Base-by-base conservation (phyloP, 2,329 filamentous ascomycete genomes). In the Juglanconis juglandina region DNA sequence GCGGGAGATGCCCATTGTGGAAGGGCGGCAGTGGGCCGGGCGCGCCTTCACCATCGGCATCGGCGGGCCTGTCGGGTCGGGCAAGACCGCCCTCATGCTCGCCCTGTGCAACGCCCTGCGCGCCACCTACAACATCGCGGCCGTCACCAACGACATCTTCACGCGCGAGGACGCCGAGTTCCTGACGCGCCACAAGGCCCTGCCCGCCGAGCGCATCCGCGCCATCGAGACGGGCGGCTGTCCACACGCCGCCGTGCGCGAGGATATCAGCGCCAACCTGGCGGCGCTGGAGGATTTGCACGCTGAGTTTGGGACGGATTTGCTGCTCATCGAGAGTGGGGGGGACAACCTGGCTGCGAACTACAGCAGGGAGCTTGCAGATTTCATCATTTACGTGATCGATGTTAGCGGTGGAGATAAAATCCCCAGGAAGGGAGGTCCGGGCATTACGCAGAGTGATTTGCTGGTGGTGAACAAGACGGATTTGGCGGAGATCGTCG, bases 121-220 rank as follows among this genome's bases (percentile, higher is more conserved):
- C 63, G 81, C 87, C 54, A 80, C 84, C 58, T 93, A 91, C 84
- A 92, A 88, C 71, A 90, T 99, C 70, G 95, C 95, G 1, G 95
- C 92, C 62, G 94, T 99, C 30, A 99, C 95, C 53, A 98, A 98
- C 82, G 94, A 98, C 81, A 98, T 98, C 81, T 98, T 98, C 82
- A 98, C 94, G 30, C 89, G 90, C 66, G 95, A 99, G 78, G 95
- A 99, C 81, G 93, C 93, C 79, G 95, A 98, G 76, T 99, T 99
- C 79, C 87, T 99, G 33, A 96, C 92, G 61, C 87, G 87, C 60
- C 84, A 97, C 82, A 83, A 85, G 66, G 95, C 95, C 5, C 87
- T 98, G 0, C 89, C 93, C 0, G 83, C 93, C 5, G 75, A 83
- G 34, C 91, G 94, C 62, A 98, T 98, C 79, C 87, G 89, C 63